Evolutionary conservation across 768 basidiomycete genomes (phyloP), one percentile per base, ranked within the genome.

Genomic region (Amanita jacksonii): DNA sequence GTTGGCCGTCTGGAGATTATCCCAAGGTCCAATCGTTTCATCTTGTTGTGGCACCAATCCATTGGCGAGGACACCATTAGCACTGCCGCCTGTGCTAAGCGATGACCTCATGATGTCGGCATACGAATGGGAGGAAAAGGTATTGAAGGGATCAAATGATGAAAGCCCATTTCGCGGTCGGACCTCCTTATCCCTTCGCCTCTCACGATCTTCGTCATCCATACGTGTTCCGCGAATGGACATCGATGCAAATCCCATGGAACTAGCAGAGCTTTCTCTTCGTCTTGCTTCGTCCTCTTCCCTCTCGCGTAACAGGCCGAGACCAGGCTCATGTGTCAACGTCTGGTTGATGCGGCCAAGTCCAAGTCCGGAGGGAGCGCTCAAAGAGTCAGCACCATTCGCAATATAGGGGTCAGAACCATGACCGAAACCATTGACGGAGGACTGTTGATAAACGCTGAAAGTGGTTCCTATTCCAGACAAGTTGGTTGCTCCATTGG

Each of bases 81-180:
- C 24, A 23, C 31, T 19, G 22, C 31, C 41, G 28, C 25, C 24
- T 23, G 37, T 37, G 24, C 34, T 18, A 8, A 37, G 12, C 20
- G 39, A 18, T 8, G 38, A 39, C 16, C 46, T 20, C 20, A 31
- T 12, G 15, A 22, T 16, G 12, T 40, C 46, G n/a, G 45, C 9
- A 41, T 40, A 47, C 4, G 38, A 24, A 7, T 40, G 38, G 20
- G 67, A 30, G 35, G 64, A 68, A 1, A 81, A 72, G 1, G 79
- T 76, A 57, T 88, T 81, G 66, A 89, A 91, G 1, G 85, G 81
- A 54, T 91, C 87, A 56, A 76, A 89, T 1, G 82, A 74, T 18
- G 67, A 65, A 2, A 73, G 64, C 33, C 57, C 61, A 36, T 61
- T 62, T 19, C 73, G 62, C 23, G 64, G 62, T 27, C 71, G 67